phyloP scores from a whole-genome alignment of 108 stramenopile species.

The Cyclotella kingstonii region DNA sequence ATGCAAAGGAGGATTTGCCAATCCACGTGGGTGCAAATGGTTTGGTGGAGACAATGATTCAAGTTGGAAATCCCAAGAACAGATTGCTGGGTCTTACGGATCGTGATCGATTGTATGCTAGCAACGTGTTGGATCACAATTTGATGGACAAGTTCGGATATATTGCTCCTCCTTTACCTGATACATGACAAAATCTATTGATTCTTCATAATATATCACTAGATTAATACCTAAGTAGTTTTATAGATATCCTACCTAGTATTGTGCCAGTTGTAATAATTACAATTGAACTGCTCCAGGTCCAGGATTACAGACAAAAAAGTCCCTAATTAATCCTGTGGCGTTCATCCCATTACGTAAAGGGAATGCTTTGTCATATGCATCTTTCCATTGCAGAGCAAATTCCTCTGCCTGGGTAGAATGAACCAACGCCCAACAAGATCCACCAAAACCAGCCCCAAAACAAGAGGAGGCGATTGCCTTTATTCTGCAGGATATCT shows the following conservation, averaged over 20 bases:
- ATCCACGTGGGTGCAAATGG: slow-evolving; percentile 61
- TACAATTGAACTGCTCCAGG: slow-evolving; percentile 20
- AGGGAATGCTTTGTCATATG: slow-evolving; percentile 25
- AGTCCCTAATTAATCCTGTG: slow-evolving; percentile 7
- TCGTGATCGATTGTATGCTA: slow-evolving; percentile 57
- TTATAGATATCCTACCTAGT: too few relatives aligned
- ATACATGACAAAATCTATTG: not conserved
- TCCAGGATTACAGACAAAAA: slow-evolving; percentile 26
- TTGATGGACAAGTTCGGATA: slow-evolving; percentile 60
- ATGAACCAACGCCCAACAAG: slow-evolving; percentile 25
- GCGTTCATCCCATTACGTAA: not conserved
- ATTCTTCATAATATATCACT: not conserved
- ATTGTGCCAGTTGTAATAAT: too few relatives aligned
- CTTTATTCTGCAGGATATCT: not conserved
- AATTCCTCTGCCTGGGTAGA: slow-evolving; percentile 13
- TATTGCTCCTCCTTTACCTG: slow-evolving; percentile 9
- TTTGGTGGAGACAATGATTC: slow-evolving; percentile 71
- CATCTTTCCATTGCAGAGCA: slow-evolving; percentile 10
- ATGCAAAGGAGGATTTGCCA: slow-evolving; percentile 52
- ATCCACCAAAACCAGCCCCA: slow-evolving; percentile 28
- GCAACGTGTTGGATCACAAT: slow-evolving; percentile 44
- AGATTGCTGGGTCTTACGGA: slow-evolving; percentile 59
- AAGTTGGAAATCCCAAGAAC: slow-evolving; percentile 65
- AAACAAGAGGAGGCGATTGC: slow-evolving; percentile 22
- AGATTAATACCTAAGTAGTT: too few relatives aligned